Evolutionary conservation across 163 green algal genomes (phyloP), one percentile per base, ranked within the genome.

Genomic region (Scenedesmus sp.): DNA sequence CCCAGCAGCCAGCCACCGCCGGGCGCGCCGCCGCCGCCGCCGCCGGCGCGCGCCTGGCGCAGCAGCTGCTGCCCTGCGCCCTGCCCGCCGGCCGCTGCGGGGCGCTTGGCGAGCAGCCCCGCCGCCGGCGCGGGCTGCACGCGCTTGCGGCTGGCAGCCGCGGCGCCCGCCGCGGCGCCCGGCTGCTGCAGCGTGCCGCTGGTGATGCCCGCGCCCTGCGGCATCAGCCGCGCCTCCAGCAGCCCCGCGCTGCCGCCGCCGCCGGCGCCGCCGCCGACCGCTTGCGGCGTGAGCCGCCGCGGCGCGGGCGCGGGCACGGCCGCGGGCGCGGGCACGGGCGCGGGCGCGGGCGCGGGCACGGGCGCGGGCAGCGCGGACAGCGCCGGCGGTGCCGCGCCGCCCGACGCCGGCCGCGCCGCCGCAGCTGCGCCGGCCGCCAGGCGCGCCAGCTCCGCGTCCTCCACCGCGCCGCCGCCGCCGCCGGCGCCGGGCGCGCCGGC

Each of bases 211-310:
- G 39, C 28, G 5, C 70, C 70, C 4, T 28, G 29, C 5, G 70
- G 70, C 70, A 70, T 70, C 5, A 78, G 28, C 28, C 70, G 34
- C 29, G 42, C 22, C 10, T 62, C 70, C 18, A 78, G 57, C 56
- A 48, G 18, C 18, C 20, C 53, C 13, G 15, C 53, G 53, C 15
- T 39, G 33, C 60, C 42, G 6, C 36, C 28, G 47, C 31, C 60
- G 20, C 31, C 9, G 18, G 45, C 72, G 26, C 9, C 60, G 22
- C 2, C 18, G 18, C 29, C 45, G 17, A 28, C 47, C 44, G 71
- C 58, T n/a, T n/a, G n/a, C n/a, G n/a, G n/a, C n/a, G n/a, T n/a
- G n/a, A n/a, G n/a, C n/a, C n/a, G n/a, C n/a, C n/a, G n/a, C n/a
- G n/a, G n/a, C n/a, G n/a, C n/a, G n/a, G n/a, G n/a, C n/a, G n/a